phyloP scores from a whole-genome alignment of 1,139 yeast species.

The Geotrichum siamense region DNA sequence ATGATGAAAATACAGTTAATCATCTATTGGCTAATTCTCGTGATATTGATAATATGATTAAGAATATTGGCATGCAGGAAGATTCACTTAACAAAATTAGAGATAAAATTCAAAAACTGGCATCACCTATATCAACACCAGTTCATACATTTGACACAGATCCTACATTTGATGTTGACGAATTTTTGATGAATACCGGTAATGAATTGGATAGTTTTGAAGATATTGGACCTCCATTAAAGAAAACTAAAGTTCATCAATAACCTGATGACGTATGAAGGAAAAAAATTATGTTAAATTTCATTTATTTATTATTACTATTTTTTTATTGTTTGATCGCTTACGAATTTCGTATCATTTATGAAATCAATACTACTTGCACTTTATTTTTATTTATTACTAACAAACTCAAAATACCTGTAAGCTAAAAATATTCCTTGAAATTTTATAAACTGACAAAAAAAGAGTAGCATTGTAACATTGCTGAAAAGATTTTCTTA shows the following conservation, averaged over 20 bases:
- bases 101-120: constrained; percentile 31
- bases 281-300: too few species aligned
- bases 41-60: constrained; percentile 14
- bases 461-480: too few species aligned
- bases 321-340: too few species aligned
- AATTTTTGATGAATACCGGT: constrained; percentile 15
- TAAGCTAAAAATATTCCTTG: too few species aligned
- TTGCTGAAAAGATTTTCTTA: too few species aligned
- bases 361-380: too few species aligned
- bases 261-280: not conserved
- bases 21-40: constrained; percentile 20
- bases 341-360: too few species aligned
- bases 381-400: too few species aligned
- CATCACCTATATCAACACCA: constrained; percentile 17
- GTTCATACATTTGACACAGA: constrained; percentile 5
- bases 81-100: constrained; percentile 32
- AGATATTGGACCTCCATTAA: constrained; percentile 14
- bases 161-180: constrained; percentile 17
- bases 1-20: constrained; percentile 10
- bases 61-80: constrained; percentile 29
- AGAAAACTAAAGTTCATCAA: constrained; percentile 5
- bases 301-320: too few species aligned
- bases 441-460: too few species aligned
- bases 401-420: too few species aligned
- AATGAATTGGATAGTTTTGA: constrained; percentile 9